Conservation (phyloP, 495 filamentous ascomycete genomes). For the Penicillium flavigenum region DNA sequence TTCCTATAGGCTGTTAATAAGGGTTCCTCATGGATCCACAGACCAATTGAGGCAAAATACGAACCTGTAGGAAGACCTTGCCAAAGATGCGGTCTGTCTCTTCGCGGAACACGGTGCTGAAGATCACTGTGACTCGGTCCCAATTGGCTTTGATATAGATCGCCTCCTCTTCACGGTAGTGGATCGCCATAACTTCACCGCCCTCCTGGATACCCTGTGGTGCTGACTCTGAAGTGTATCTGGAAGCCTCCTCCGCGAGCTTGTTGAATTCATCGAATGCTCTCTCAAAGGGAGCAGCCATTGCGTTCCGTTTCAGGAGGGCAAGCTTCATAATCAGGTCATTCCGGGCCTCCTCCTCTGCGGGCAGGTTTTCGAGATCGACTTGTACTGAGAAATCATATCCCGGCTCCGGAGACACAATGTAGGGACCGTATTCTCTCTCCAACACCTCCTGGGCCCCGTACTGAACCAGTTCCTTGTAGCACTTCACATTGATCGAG, state of each 20-base stretch:
- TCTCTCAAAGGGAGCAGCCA: slow-evolving; percentile 96
- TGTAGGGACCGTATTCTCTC: slow-evolving; percentile 91
- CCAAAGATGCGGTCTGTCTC: slow-evolving; percentile 97
- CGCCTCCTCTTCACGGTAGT: slow-evolving; percentile 98
- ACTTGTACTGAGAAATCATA: slow-evolving; percentile 93
- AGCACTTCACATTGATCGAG: slow-evolving; percentile 92
- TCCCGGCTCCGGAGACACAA: slow-evolving; percentile 79
- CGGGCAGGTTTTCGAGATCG: slow-evolving; percentile 83
- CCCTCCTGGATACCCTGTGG: slow-evolving; percentile 85
- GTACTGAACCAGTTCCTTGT: slow-evolving; percentile 84
- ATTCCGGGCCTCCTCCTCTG: slow-evolving; percentile 73
- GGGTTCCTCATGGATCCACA: neutral
- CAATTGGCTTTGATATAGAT: slow-evolving; percentile 98
- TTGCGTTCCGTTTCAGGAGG: slow-evolving; percentile 91
- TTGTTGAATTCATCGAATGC: slow-evolving; percentile 91
- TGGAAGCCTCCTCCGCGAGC: slow-evolving; percentile 81
- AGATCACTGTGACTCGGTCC: slow-evolving; percentile 97
- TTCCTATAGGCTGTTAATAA: slow-evolving; percentile 54
- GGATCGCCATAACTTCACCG: slow-evolving; percentile 91
- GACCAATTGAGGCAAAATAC: neutral
- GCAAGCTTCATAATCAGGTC: slow-evolving; percentile 82
- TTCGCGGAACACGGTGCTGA: slow-evolving; percentile 96
- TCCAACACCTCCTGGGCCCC: slow-evolving; percentile 88
- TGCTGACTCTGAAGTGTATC: slow-evolving; percentile 85
- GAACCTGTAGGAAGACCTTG: slow-evolving; percentile 81